phyloP scores from a whole-genome alignment of 345 rosid species.

The Brassica cretica region DNA sequence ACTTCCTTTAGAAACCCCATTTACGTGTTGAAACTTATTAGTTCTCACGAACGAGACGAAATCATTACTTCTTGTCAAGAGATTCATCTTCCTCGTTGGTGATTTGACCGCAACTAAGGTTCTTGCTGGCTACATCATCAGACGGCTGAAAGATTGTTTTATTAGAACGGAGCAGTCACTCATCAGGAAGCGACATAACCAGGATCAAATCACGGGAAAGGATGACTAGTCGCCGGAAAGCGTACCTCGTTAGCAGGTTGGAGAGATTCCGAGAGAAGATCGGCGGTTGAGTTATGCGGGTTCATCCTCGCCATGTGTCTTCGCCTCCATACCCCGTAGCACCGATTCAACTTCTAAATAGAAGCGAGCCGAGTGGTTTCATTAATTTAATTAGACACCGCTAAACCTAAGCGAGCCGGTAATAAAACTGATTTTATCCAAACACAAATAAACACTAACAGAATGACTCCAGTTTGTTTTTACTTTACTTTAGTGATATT shows the following conservation, averaged over 20 bases:
- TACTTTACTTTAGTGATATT: too few species aligned
- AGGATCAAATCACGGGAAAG: neutral
- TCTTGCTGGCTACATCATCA: slow-evolving; percentile 55
- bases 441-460: too few species aligned
- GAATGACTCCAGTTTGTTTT: too few species aligned
- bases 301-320: slow-evolving; percentile 61
- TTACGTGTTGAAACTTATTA: neutral
- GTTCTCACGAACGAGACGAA: neutral
- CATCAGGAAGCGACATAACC: too few species aligned
- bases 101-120: slow-evolving; percentile 58
- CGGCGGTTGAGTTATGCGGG: slow-evolving; percentile 59
- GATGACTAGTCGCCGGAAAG: neutral
- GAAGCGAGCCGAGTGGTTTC: neutral
- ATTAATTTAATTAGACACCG: neutral
- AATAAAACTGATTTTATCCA: too few species aligned
- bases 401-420: too few species aligned
- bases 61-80: slow-evolving; percentile 53
- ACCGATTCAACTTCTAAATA: neutral
- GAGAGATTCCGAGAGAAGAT: slow-evolving; percentile 40
- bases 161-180: too few species aligned
- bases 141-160: slow-evolving; percentile 46
- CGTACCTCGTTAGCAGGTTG: slow-evolving; percentile 45
- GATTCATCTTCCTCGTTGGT: slow-evolving; percentile 63
- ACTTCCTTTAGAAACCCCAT: neutral
- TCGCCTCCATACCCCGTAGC: slow-evolving; percentile 18